Evolutionary conservation across 192 early-diverging fungal genomes (phyloP).

Genomic region (Podila epicladia): DNA sequence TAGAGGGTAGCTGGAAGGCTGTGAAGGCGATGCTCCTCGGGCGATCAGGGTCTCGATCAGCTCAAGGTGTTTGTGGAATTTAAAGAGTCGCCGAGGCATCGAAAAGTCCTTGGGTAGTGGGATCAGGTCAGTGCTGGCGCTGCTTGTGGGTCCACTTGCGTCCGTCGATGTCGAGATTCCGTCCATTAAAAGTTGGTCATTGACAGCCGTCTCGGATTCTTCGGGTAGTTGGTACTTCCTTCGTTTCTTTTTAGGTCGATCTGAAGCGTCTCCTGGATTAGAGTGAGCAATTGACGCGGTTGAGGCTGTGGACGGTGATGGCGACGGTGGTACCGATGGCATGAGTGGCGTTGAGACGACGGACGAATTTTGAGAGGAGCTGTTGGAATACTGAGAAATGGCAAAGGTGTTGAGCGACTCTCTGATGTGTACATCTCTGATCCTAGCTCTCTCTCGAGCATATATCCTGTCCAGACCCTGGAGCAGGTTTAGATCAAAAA

Average conservation of each 20-base stretch:
- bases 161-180: too few species aligned
- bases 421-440: not conserved
- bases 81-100: conserved; percentile 41
- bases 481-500: conserved; percentile 38
- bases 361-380: not conserved
- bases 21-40: conserved; percentile 31
- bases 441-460: not conserved
- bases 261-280: not conserved
- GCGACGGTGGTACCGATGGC: not conserved
- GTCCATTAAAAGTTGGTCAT: not conserved
- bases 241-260: conserved; percentile 17
- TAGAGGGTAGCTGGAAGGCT: conserved; percentile 30
- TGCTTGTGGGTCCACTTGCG: not conserved
- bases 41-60: conserved; percentile 16
- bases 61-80: conserved; percentile 7
- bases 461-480: conserved; percentile 22
- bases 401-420: not conserved
- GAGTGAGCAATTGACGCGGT: not conserved
- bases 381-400: not conserved
- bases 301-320: not conserved
- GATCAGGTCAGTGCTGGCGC: not conserved
- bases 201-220: not conserved
- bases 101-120: conserved; percentile 37
- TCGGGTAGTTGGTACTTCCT: conserved; percentile 31
- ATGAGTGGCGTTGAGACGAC: not conserved